These are phyloP conservation scores for Sporothrix inflata DNA, from an alignment of 2,329 filamentous ascomycete species.

Conservation along the genomic window DNA sequence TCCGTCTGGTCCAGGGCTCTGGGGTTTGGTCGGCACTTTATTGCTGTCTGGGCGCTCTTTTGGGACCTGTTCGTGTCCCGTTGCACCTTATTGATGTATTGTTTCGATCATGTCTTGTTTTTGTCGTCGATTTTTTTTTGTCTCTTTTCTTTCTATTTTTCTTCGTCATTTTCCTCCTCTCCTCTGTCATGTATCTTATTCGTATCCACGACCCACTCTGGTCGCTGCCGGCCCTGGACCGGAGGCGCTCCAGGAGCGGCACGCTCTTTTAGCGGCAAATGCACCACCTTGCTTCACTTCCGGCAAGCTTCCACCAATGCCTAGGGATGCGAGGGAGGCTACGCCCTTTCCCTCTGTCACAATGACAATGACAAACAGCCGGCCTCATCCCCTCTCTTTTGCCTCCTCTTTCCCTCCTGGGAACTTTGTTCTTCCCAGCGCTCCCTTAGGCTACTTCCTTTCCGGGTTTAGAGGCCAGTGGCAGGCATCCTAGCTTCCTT, in stretches of 20 bases:
- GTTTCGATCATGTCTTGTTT: conserved; percentile 1
- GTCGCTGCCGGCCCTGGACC: conserved; percentile 1
- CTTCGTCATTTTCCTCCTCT: not conserved
- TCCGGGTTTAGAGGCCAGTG: conserved; percentile 3
- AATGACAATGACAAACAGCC: not conserved
- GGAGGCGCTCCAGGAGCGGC: not conserved
- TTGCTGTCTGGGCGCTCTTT: not conserved
- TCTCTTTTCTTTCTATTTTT: not conserved
- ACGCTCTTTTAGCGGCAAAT: conserved; percentile 17
- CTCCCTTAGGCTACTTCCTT: not conserved
- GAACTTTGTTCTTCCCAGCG: not conserved
- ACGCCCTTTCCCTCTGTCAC: not conserved
- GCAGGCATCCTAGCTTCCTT: not conserved
- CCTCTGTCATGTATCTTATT: not conserved
- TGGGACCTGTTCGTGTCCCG: not conserved
- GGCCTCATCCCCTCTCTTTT: not conserved
- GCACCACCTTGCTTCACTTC: not conserved
- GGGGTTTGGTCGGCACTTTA: not conserved
- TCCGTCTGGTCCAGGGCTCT: not conserved
- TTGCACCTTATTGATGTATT: conserved; percentile 8
- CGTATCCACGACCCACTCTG: no score
- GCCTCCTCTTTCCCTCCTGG: no score
- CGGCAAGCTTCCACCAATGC: not conserved
- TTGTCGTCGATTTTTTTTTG: not conserved
- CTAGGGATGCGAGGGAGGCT: not conserved